Percentiles rank a stretch among this genome's conserved stretches.
Conservation (phyloP, 2,329 filamentous ascomycete genomes). For the Aspergillus ochraceus region DNA sequence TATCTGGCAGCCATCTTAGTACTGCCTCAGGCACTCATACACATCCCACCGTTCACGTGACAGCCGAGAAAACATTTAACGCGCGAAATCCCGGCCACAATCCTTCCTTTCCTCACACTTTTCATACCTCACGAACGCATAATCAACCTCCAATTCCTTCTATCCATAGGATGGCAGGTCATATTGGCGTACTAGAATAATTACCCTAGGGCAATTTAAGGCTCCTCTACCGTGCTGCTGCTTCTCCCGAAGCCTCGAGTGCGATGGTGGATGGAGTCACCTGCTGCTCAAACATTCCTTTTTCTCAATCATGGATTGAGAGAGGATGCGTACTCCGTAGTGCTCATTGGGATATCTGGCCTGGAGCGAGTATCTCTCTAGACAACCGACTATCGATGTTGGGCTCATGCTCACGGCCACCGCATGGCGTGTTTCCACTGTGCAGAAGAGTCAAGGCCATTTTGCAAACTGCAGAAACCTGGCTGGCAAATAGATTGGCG, state of each 20-base stretch:
- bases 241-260: conserved; percentile 25
- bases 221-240: conserved; percentile 32
- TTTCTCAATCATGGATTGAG: background rate
- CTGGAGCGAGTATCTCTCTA: background rate
- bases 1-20: no score
- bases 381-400: no score
- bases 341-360: background rate
- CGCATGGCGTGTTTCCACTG: background rate
- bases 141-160: conserved; percentile 49
- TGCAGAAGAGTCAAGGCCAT: background rate
- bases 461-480: background rate
- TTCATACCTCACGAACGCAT: conserved; percentile 45
- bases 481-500: background rate
- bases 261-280: conserved; percentile 39
- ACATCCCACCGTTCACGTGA: background rate
- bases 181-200: conserved; percentile 51
- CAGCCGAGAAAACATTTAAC: conserved; percentile 25
- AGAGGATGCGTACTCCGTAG: background rate
- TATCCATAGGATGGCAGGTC: conserved; percentile 46
- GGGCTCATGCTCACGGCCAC: background rate
- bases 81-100: background rate
- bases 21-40: background rate
- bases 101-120: conserved; percentile 32
- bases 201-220: conserved; percentile 28
- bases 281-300: conserved; percentile 39